These are phyloP conservation scores for Nicotiana obtusifolia DNA, from an alignment of 257 asterid genomes.

Conservation along the genomic window DNA sequence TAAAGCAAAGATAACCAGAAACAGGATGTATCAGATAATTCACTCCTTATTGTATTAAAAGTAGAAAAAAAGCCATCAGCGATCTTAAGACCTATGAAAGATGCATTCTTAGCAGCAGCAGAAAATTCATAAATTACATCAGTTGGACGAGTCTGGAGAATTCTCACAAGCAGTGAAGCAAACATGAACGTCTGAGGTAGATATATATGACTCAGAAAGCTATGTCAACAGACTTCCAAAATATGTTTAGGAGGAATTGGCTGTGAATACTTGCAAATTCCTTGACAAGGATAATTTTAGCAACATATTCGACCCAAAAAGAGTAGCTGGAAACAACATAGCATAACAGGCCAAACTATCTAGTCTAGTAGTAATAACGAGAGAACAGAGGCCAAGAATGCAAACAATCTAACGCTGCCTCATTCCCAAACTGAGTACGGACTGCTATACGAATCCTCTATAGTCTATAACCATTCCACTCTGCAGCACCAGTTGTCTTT, in stretches of 20 bases:
- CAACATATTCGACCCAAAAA: background rate
- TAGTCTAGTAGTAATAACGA: background rate
- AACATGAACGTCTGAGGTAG: slow-evolving; percentile 38
- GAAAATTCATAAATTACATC: slow-evolving; percentile 35
- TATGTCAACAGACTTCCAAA: background rate
- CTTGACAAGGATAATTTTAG: background rate
- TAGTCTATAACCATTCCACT: background rate
- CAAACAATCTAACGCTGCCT: background rate
- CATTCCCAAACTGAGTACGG: background rate
- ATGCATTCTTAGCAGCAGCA: background rate
- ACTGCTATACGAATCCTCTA: background rate
- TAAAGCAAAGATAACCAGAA: background rate
- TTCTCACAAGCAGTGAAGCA: slow-evolving; percentile 48
- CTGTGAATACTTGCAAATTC: background rate
- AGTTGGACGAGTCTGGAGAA: slow-evolving; percentile 44
- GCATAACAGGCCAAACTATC: background rate
- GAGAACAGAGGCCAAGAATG: background rate
- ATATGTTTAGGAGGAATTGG: slow-evolving; percentile 3
- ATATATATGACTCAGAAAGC: slow-evolving; percentile 10
- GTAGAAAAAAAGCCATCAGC: background rate
- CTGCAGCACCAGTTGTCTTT: background rate
- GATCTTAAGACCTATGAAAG: background rate
- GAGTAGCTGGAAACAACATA: background rate
- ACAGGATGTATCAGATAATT: background rate
- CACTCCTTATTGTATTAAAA: background rate